A percentile compares a stretch with the other conserved stretches of the same genome.
Conservation (phyloP, 495 filamentous ascomycete species). For the Tuber magnatum region DNA sequence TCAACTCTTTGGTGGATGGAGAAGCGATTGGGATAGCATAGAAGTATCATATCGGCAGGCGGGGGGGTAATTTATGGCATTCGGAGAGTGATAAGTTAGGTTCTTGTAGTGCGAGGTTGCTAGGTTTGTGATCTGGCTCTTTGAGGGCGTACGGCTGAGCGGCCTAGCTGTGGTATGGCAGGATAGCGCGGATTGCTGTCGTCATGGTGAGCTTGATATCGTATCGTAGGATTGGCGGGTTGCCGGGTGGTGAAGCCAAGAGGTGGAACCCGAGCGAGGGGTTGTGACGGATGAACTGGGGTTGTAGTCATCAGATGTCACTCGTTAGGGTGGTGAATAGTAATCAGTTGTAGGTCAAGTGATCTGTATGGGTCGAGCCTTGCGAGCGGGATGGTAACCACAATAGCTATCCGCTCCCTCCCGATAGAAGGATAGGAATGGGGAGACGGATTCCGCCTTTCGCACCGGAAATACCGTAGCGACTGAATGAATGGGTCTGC, state of each 20-base stretch:
- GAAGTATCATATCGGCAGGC: background rate
- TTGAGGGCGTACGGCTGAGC: background rate
- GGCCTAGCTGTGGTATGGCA: background rate
- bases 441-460: background rate
- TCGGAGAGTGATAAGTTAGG: background rate
- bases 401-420: background rate
- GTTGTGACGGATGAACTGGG: background rate
- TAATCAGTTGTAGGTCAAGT: background rate
- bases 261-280: background rate
- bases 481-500: background rate
- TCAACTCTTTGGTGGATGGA: background rate
- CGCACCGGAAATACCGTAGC: background rate
- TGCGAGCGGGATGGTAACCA: background rate
- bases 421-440: background rate
- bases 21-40: background rate
- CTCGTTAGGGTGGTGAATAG: background rate
- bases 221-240: background rate
- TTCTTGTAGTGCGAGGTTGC: background rate
- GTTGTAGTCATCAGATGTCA: background rate
- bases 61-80: background rate
- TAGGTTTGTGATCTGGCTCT: background rate
- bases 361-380: background rate
- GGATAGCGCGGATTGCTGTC: background rate
- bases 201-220: background rate
- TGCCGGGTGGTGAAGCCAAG: background rate